Conservation (phyloP, 2,329 filamentous ascomycete genomes). For the Fusarium ramigenum region DNA sequence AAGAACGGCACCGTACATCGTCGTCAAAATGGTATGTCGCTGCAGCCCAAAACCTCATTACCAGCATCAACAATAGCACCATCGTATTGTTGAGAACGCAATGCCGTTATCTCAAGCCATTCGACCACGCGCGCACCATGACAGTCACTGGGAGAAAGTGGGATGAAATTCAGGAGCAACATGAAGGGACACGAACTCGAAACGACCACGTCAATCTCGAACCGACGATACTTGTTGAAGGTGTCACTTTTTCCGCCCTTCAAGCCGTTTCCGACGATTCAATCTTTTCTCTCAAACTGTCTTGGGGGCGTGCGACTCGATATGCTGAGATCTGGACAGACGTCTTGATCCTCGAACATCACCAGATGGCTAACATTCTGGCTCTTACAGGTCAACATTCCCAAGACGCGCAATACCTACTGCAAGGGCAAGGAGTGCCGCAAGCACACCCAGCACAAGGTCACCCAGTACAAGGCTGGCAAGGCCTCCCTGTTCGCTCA, state of each 20-base stretch:
- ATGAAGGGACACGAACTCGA: constrained; percentile 33
- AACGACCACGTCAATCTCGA: constrained; percentile 29
- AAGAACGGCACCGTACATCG: constrained; percentile 54
- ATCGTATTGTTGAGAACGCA: constrained; percentile 6
- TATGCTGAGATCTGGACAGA: constrained; percentile 19
- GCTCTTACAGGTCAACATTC: constrained; percentile 85
- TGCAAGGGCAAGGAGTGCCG: constrained; percentile 96
- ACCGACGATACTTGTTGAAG: constrained; percentile 20
- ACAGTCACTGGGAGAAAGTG: constrained; percentile 43
- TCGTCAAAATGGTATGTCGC: constrained; percentile 61
- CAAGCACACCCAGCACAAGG: constrained; percentile 91
- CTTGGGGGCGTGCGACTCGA: constrained; percentile 21
- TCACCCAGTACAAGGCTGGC: constrained; percentile 96
- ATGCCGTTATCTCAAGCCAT: constrained; percentile 25
- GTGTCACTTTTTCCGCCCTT: not conserved
- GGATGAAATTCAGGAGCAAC: constrained; percentile 40
- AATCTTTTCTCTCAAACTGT: constrained; percentile 32
- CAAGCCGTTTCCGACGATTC: constrained; percentile 2
- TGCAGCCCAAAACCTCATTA: constrained; percentile 30
- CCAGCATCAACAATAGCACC: constrained; percentile 12
- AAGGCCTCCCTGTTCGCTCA: constrained; percentile 97
- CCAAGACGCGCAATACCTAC: constrained; percentile 97
- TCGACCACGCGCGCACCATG: constrained; percentile 45
- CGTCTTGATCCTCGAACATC: constrained; percentile 9
- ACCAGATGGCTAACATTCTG: constrained; percentile 45